Base-by-base conservation (phyloP, 1,139 yeast species). In the Yamadazyma dushanensis region DNA sequence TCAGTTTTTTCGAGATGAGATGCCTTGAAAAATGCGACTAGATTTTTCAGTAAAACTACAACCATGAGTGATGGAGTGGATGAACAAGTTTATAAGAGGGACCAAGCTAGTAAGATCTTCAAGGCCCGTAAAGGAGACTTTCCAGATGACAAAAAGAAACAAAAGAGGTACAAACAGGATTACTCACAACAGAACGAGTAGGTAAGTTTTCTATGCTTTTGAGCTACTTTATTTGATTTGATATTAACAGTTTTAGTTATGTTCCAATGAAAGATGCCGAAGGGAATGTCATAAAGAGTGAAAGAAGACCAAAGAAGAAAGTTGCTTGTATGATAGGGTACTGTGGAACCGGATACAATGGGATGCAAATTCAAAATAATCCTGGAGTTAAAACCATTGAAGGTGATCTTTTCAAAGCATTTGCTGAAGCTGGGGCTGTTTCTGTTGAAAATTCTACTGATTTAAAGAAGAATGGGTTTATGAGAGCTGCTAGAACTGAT, bases 321-420 rank as follows among this genome's bases (percentile, higher is more conserved):
- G 96, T 89, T 16, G 97, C 97, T 0, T 83, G 87, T 46, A 73
- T 89, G 81, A 73, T 92, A 49, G 98, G 99, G 2, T 92, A 92
- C 64, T 92, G 97, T 60, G 99, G 99, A 32, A 83, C 97, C 0
- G 98, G 98, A 0, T 92, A 90, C 61, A 95, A 88, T 59, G 99
- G 99, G 9, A 88, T 92, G 96, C 99, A 92, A 61, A 70, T 86
- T 47, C 76, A 70, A 41, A 66, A 66, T 40, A 90, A 89, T 53
- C 96, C 96, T 4, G 95, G 92, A 20, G 80, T 81, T 36, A 81
- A 80, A 54, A 92, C 99, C 10, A 94, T 92, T 50, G 99, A 92
- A 60, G 92, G 92, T 10, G 97, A 87, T 36, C 55, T 92, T 14
- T 92, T 89, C 59, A 73, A 76, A 28, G 97, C 97, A 0, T 81